A percentile compares a stretch with the other conserved stretches of the same genome.
These are phyloP conservation scores for Xerocomellus dryophilus DNA, from an alignment of 768 basidiomycete genomes.

Conservation along the genomic window DNA sequence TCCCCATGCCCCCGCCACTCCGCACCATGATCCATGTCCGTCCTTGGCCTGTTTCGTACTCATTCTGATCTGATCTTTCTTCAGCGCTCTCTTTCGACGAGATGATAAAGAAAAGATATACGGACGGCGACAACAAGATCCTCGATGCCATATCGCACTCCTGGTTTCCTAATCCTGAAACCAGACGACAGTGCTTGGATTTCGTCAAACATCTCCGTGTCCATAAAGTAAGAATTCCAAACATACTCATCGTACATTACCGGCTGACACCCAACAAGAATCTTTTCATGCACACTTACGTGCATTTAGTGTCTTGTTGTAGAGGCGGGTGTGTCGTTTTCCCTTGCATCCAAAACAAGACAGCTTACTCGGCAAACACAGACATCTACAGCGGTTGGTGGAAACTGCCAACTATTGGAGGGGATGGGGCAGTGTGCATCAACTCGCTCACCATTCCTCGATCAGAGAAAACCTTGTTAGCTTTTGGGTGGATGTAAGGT, in stretches of 20 bases:
- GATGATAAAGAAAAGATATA: not conserved
- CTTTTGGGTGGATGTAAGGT: slow-evolving; percentile 12
- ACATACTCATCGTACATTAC: not conserved
- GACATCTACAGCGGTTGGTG: slow-evolving; percentile 9
- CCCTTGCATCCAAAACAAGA: not conserved
- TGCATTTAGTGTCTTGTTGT: slow-evolving; percentile 23
- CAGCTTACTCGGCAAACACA: not conserved
- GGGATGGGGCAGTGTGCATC: slow-evolving; percentile 14
- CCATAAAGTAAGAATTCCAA: slow-evolving; percentile 16
- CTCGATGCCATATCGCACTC: slow-evolving; percentile 1
- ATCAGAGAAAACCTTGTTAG: slow-evolving; percentile 14
- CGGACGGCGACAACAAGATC: not conserved
- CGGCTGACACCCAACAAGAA: slow-evolving; percentile 17
- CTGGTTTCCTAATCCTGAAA: not conserved
- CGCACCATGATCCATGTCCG: slow-evolving; percentile 8
- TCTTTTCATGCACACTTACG: slow-evolving; percentile 25
- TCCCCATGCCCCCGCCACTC: not conserved
- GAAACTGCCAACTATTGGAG: slow-evolving; percentile 10
- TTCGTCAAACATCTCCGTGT: slow-evolving; percentile 16
- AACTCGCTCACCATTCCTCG: slow-evolving; percentile 13
- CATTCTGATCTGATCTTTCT: not conserved
- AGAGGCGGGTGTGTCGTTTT: slow-evolving; percentile 1
- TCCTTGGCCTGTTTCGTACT: not conserved
- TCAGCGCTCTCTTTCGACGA: slow-evolving; percentile 9
- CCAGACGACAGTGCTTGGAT: not conserved